Evolutionary conservation across 108 stramenopile species (phyloP), one percentile per base, ranked within the genome.

Genomic region (Chaetoceros tenuissimus): DNA sequence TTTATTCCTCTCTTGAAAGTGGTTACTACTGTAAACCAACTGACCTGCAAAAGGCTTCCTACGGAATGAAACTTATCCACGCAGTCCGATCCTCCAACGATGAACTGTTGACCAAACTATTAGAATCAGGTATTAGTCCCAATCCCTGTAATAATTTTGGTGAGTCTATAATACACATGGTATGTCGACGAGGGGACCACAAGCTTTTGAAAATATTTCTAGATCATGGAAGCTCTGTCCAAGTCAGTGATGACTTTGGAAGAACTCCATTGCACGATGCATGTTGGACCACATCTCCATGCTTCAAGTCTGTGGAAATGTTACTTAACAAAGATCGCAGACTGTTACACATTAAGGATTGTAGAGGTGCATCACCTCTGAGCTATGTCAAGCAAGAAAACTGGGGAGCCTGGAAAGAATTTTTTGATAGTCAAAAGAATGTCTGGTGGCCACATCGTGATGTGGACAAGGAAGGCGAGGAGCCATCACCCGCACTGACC

Each of bases 111-210:
- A 45, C 52, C 21, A 40, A 57, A 28, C 72, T 96, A 63, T 65
- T 89, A 23, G 48, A 51, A 28, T 66, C 67, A 26, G 93, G 93
- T 10, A 51, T 92, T 24, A 61, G 66, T 24, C 86, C 89, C 50
- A 89, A 89, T 60, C 87, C 93, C 3, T 93, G 87, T 75, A 96
- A 96, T 60, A 79, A 84, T 46, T 90, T 90, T 50, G 87, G 88
- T 0, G 93, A 94, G 46, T 79, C 80, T 29, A 71, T 91, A 34
- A 51, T 94, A 25, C 84, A 88, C 63, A 60, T 84, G 54, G 85
- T 82, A 7, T 89, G 89, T 57, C 84, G 88, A 29, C 72, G 85
- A 31, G 80, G 67, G 1, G 72, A 86, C 51, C 49, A 58, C 13
- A 28, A 48, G 45, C 59, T 87, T 46, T 78, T 87, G 24, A 48